These are phyloP conservation scores for Eucalyptus tenuipes DNA, from an alignment of 345 rosid species.

Conservation along the genomic window DNA sequence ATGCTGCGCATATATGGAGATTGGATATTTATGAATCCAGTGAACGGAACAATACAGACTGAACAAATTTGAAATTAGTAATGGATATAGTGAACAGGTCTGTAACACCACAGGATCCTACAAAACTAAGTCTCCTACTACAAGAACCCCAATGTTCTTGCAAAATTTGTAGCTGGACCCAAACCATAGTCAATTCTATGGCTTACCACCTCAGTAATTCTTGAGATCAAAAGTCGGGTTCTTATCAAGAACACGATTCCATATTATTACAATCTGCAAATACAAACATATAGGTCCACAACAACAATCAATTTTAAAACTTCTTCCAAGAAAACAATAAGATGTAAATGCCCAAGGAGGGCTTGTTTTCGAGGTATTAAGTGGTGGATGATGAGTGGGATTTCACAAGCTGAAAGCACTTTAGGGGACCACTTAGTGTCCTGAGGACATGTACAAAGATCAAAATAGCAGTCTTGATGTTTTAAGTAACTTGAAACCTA, in stretches of 20 bases:
- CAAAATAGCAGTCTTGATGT: not conserved
- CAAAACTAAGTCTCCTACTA: not conserved
- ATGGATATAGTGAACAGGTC: not conserved
- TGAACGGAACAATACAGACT: not conserved
- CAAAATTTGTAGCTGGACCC: not conserved
- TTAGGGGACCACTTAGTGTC: not conserved
- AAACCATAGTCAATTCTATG: not conserved
- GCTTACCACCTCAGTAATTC: not conserved
- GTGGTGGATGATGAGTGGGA: not conserved
- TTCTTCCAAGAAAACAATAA: not conserved
- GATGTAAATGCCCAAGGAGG: not conserved
- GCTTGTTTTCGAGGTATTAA: not conserved
- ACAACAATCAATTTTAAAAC: not conserved
- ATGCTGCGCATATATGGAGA: constrained; percentile 13
- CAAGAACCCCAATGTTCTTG: not conserved
- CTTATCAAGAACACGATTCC: not conserved
- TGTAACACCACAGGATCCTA: not conserved
- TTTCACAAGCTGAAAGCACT: not conserved
- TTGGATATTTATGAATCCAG: not conserved
- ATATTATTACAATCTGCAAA: not conserved
- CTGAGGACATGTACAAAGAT: not conserved
- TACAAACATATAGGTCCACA: not conserved
- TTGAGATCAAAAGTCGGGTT: not conserved
- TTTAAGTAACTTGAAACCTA: not conserved
- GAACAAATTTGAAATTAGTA: not conserved